phyloP scores from a whole-genome alignment of 2,329 filamentous ascomycete species.

The Aspergillus sp. region DNA sequence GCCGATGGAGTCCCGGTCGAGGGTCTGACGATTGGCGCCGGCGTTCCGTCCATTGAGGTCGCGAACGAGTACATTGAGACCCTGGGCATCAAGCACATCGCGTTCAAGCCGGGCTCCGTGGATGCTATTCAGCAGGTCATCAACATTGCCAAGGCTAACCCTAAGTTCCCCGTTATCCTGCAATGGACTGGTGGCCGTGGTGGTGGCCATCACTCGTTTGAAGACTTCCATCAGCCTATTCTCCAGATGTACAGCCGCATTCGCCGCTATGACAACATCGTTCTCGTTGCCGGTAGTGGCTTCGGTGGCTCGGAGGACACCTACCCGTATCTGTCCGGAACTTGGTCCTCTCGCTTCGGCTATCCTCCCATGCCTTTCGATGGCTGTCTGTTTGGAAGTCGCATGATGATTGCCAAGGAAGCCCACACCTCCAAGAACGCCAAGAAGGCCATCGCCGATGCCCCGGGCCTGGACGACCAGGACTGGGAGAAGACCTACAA shows the following conservation, averaged over 20 bases:
- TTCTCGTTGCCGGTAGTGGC: conserved; percentile 83
- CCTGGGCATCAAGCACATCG: conserved; percentile 85
- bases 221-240: conserved; percentile 91
- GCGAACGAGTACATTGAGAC: conserved; percentile 93
- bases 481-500: conserved; percentile 95
- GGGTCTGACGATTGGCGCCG: conserved; percentile 85
- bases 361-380: conserved; percentile 94
- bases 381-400: conserved; percentile 83
- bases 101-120: conserved; percentile 86
- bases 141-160: conserved; percentile 89
- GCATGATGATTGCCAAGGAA: conserved; percentile 93
- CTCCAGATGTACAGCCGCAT: conserved; percentile 89
- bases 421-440: conserved; percentile 81
- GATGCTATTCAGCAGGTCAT: conserved; percentile 86
- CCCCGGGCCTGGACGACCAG: conserved; percentile 73
- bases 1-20: conserved; percentile 87
- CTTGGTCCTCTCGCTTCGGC: conserved; percentile 81
- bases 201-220: conserved; percentile 88
- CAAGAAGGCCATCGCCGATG: conserved; percentile 86
- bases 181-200: conserved; percentile 94
- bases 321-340: conserved; percentile 85
- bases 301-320: conserved; percentile 88
- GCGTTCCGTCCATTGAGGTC: conserved; percentile 89
- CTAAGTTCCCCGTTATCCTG: conserved; percentile 80
- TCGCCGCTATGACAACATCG: conserved; percentile 78